Percentiles rank a stretch among this genome's conserved stretches.
Conservation (phyloP, 257 asterid genomes). For the Scutellaria galericulata region DNA sequence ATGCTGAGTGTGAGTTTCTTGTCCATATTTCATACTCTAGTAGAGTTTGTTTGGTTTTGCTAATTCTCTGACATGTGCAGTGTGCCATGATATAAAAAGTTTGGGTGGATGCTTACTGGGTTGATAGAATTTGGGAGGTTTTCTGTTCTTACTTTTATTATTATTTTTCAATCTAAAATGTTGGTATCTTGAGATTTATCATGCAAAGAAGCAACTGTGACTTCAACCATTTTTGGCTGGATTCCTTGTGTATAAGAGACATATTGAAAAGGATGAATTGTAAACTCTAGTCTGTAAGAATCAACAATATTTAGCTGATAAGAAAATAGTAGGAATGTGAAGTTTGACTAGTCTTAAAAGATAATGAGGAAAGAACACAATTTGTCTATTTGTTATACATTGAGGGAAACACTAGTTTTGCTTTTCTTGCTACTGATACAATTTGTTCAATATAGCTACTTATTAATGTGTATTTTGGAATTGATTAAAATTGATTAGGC, state of each 20-base stretch:
- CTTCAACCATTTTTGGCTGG: conserved; percentile 23
- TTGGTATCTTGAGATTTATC: conserved; percentile 15
- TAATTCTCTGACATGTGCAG: background rate
- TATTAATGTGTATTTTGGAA: conserved; percentile 24
- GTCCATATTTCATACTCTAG: conserved; percentile 18
- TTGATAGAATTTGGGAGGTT: conserved; percentile 14
- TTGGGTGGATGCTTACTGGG: background rate
- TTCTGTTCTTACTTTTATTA: background rate
- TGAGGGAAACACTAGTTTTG: background rate
- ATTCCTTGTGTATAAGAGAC: background rate
- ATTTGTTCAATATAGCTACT: conserved; percentile 8
- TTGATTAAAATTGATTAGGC: conserved; percentile 63
- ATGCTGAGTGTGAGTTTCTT: background rate
- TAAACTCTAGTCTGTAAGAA: background rate
- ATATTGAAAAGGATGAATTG: background rate
- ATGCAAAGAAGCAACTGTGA: conserved; percentile 27
- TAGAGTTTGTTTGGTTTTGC: conserved; percentile 11
- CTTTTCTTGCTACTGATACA: conserved; percentile 11
- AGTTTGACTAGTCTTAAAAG: background rate
- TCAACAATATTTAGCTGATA: conserved; percentile 14
- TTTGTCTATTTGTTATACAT: conserved; percentile 7
- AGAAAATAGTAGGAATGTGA: conserved; percentile 16
- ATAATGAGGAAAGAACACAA: conserved; percentile 4
- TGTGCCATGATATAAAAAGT: background rate
- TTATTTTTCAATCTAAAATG: conserved; percentile 21